A percentile compares a stretch with the other conserved stretches of the same genome.
Evolutionary conservation across 2,329 filamentous ascomycete genomes (phyloP).

Genomic region (Chaetomium strumarium): DNA sequence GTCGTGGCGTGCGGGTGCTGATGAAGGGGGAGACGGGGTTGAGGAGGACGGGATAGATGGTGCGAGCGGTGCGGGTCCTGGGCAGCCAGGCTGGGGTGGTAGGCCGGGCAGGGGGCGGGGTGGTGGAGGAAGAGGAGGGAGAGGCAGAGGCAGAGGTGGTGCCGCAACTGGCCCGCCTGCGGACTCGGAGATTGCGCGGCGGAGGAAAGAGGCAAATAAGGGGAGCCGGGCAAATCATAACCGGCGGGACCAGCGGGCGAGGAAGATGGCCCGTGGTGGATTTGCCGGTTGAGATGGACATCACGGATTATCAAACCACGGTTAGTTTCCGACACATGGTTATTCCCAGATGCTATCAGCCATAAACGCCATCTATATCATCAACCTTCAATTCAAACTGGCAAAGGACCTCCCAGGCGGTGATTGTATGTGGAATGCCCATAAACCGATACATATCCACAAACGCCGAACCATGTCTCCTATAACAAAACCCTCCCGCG

Average conservation of each 20-base stretch:
- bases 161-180: slow-evolving; percentile 63
- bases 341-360: too few relatives aligned
- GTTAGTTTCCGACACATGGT: too few relatives aligned
- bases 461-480: too few relatives aligned
- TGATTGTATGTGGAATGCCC: too few relatives aligned
- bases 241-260: slow-evolving; percentile 63
- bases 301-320: not conserved
- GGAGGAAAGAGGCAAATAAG: slow-evolving; percentile 78
- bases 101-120: slow-evolving; percentile 34
- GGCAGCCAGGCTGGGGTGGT: slow-evolving; percentile 39
- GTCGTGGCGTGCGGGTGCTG: slow-evolving; percentile 52
- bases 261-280: slow-evolving; percentile 57
- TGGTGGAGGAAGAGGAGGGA: slow-evolving; percentile 41
- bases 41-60: slow-evolving; percentile 43
- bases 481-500: too few relatives aligned
- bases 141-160: slow-evolving; percentile 51
- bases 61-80: slow-evolving; percentile 39
- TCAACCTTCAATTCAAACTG: too few relatives aligned
- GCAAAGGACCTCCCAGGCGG: too few relatives aligned
- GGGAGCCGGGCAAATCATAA: slow-evolving; percentile 80
- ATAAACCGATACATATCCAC: too few relatives aligned
- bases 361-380: too few relatives aligned
- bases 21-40: slow-evolving; percentile 48
- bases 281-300: slow-evolving; percentile 26
- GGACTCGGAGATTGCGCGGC: slow-evolving; percentile 63